Base-by-base conservation (phyloP, 176 grass and related monocot species). In the Ensete glaucum region DNA sequence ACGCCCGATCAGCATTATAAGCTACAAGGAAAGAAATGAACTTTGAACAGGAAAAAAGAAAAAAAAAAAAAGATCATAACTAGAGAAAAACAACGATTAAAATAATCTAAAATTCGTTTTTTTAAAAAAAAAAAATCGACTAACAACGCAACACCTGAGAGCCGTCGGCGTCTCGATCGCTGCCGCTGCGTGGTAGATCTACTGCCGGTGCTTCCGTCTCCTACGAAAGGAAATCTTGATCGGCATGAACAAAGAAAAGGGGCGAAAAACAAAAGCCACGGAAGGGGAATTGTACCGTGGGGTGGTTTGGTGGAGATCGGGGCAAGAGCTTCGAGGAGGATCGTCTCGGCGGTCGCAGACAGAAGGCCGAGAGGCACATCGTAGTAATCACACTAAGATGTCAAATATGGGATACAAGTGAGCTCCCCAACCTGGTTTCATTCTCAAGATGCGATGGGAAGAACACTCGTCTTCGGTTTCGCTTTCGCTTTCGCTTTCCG, bases 361-460 rank as follows among this genome's bases (percentile, higher is more conserved):
- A 70, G 43, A 70, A 70, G 67, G 17, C 67, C 1, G 43, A 20
- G 67, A 70, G 67, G 51, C 67, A 70, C 67, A 70, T 70, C 16
- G 67, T 6, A 43, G 34, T 43, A 43, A 43, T 43, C 34, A 43
- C 34, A 43, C 34, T 43, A 6, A 43, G 34, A 43, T 43, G 34
- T 43, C 34, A 43, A 43, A 43, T 43, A 43, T 43, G 34, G 6
- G 3, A 43, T 43, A 43, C 5, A 43, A 6, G 34, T 43, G 34
- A 43, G 34, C 34, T 5, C 3, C 34, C 34, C 34, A 43, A 43
- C 34, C 34, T 43, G 34, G 4, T 43, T 43, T 43, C 34, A 43
- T 43, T 43, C 34, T 43, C 34, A 43, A 43, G 4, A 43, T 43
- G 3, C 34, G 34, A 43, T 43, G 3, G 34, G 34, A 43, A 43